Percentiles rank a stretch among this genome's conserved stretches.
These are phyloP conservation scores for Sonneratia caseolaris DNA, from an alignment of 345 rosid species.

Conservation along the genomic window DNA sequence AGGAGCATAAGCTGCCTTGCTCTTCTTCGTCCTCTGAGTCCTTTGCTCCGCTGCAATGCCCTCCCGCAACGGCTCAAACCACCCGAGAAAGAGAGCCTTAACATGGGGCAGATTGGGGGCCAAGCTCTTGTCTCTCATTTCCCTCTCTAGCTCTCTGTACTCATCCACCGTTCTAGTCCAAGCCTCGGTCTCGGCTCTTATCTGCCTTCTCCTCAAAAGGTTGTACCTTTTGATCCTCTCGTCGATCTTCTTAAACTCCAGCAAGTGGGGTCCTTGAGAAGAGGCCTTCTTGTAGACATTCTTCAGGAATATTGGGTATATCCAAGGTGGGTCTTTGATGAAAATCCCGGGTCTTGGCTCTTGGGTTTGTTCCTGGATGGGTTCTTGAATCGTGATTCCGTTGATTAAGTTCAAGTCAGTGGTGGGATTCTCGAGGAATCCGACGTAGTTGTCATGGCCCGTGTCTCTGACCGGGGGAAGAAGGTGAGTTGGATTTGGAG, in stretches of 20 bases:
- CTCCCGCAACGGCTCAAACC: conserved; percentile 81
- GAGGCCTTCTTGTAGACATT: conserved; percentile 37
- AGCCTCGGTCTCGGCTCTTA: conserved; percentile 84
- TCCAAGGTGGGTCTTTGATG: conserved; percentile 76
- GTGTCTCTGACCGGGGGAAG: conserved; percentile 23
- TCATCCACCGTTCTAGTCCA: conserved; percentile 82
- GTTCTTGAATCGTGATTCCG: conserved; percentile 15
- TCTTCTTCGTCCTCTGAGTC: conserved; percentile 44
- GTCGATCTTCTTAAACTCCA: conserved; percentile 46
- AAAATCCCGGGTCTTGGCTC: conserved; percentile 29
- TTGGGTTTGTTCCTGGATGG: conserved; percentile 3
- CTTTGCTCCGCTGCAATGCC: conserved; percentile 70
- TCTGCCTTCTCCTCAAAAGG: conserved; percentile 60
- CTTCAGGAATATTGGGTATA: conserved; percentile 55
- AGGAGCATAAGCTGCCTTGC: conserved; percentile 74
- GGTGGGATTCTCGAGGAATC: conserved; percentile 30
- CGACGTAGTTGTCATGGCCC: conserved; percentile 26
- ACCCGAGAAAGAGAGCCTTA: conserved; percentile 67
- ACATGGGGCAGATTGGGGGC: conserved; percentile 82
- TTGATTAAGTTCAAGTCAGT: conserved; percentile 3
- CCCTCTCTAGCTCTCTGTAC: conserved; percentile 58
- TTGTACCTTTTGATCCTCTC: conserved; percentile 39
- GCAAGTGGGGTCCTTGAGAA: conserved; percentile 26
- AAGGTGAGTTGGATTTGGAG: conserved; percentile 19
- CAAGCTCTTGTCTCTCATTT: conserved; percentile 66